A percentile compares a stretch with the other conserved stretches of the same genome.
These are phyloP conservation scores for Monosporascus sp. DNA, from an alignment of 2,329 filamentous ascomycete species.

Conservation along the genomic window DNA sequence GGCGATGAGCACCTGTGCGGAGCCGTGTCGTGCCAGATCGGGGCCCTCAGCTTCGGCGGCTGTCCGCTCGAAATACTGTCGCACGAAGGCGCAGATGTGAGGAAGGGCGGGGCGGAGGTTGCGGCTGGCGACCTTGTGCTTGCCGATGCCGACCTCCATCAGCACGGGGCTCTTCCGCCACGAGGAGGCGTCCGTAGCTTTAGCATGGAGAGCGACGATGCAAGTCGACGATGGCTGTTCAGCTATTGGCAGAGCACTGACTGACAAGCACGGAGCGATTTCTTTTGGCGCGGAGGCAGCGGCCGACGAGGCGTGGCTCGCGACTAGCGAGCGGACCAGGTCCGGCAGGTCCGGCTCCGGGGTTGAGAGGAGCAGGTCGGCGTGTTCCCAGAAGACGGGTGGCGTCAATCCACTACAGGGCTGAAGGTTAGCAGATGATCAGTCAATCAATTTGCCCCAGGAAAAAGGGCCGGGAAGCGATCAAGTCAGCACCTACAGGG, in stretches of 20 bases:
- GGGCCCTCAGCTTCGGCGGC: not conserved
- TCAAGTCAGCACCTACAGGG: constrained; percentile 31
- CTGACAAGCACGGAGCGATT: constrained; percentile 30
- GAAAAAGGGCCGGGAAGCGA: not conserved
- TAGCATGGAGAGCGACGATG: constrained; percentile 38
- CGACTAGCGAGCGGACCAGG: constrained; percentile 38
- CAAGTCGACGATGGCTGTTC: constrained; percentile 22
- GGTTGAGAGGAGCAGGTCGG: constrained; percentile 52
- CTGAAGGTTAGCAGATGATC: not conserved
- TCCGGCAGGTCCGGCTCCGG: constrained; percentile 58
- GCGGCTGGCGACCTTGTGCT: constrained; percentile 75
- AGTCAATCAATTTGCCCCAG: not conserved
- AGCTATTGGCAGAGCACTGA: constrained; percentile 14
- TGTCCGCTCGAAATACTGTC: constrained; percentile 27
- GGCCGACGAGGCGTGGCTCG: not conserved
- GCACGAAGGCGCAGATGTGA: constrained; percentile 53
- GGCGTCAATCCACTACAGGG: constrained; percentile 60
- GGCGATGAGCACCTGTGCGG: constrained; percentile 48
- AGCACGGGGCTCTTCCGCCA: constrained; percentile 32
- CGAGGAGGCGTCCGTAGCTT: constrained; percentile 37
- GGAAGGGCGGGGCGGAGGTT: constrained; percentile 69
- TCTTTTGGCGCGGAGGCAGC: constrained; percentile 12
- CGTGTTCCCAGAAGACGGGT: constrained; percentile 71
- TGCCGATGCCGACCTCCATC: constrained; percentile 60
- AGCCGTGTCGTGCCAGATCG: not conserved